Conservation (phyloP, 495 filamentous ascomycete species). For the Durotheca rogersii region DNA sequence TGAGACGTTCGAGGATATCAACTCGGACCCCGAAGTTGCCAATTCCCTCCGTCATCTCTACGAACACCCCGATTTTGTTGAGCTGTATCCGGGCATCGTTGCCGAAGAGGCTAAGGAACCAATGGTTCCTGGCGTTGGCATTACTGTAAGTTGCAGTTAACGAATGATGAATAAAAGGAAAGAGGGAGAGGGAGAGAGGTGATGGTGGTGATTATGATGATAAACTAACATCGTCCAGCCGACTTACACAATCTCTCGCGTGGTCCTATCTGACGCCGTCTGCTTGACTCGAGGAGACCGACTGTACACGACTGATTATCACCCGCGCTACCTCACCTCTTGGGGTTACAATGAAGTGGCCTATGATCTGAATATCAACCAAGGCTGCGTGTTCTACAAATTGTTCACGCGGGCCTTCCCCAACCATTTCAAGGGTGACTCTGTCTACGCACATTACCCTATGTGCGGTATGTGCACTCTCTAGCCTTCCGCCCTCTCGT, state of each 20-base stretch:
- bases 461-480: conserved; percentile 57
- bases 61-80: conserved; percentile 65
- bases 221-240: conserved; percentile 44
- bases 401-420: conserved; percentile 78
- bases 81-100: conserved; percentile 60
- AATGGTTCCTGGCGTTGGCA: conserved; percentile 74
- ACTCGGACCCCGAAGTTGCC: conserved; percentile 66
- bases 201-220: too few relatives aligned
- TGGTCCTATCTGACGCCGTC: conserved; percentile 83
- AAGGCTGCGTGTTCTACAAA: conserved; percentile 86
- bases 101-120: conserved; percentile 77
- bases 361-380: conserved; percentile 70
- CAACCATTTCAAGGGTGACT: conserved; percentile 73
- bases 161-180: too few relatives aligned
- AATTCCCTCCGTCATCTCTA: conserved; percentile 72
- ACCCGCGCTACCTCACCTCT: conserved; percentile 73
- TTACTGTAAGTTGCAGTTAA: conserved; percentile 53
- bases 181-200: too few relatives aligned
- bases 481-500: not conserved
- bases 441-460: conserved; percentile 85
- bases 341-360: conserved; percentile 75
- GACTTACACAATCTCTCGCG: conserved; percentile 78
- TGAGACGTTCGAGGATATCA: conserved; percentile 81
- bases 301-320: conserved; percentile 78
- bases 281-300: conserved; percentile 83